These are phyloP conservation scores for Heterobasidion annosum DNA, from an alignment of 1,284 basidiomycete species.

Conservation along the genomic window DNA sequence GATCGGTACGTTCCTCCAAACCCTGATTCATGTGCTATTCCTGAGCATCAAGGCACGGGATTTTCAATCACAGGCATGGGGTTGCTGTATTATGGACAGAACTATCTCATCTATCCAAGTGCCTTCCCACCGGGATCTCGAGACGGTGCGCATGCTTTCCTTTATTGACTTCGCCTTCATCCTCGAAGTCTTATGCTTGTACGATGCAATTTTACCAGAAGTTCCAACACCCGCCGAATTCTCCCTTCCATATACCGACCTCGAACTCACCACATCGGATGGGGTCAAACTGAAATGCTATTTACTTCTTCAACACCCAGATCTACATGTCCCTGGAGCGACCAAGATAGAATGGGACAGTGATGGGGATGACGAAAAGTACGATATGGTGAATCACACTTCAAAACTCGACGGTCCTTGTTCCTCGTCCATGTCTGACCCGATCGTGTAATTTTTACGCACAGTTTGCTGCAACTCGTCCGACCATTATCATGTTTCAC, in stretches of 20 bases:
- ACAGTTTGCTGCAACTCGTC: slow-evolving; percentile 61
- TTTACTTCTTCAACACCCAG: slow-evolving; percentile 41
- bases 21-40: not conserved
- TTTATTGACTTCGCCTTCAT: not conserved
- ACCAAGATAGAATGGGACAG: slow-evolving; percentile 12
- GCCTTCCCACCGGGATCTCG: slow-evolving; percentile 82
- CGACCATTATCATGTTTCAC: slow-evolving; percentile 87
- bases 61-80: slow-evolving; percentile 43
- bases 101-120: slow-evolving; percentile 83
- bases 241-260: slow-evolving; percentile 65
- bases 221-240: slow-evolving; percentile 66
- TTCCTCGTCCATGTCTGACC: too few relatives aligned
- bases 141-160: slow-evolving; percentile 34
- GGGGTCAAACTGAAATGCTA: slow-evolving; percentile 52
- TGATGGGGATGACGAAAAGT: slow-evolving; percentile 19
- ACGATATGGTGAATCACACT: not conserved
- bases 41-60: not conserved
- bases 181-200: not conserved
- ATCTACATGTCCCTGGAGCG: slow-evolving; percentile 17
- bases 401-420: too few relatives aligned
- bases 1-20: slow-evolving; percentile 36
- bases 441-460: not conserved
- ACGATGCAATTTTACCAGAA: slow-evolving; percentile 28
- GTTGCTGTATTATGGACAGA: slow-evolving; percentile 79
- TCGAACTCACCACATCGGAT: slow-evolving; percentile 60